These are phyloP conservation scores for Flaveria robusta DNA, from an alignment of 129 eudicot genomes.

Conservation along the genomic window DNA sequence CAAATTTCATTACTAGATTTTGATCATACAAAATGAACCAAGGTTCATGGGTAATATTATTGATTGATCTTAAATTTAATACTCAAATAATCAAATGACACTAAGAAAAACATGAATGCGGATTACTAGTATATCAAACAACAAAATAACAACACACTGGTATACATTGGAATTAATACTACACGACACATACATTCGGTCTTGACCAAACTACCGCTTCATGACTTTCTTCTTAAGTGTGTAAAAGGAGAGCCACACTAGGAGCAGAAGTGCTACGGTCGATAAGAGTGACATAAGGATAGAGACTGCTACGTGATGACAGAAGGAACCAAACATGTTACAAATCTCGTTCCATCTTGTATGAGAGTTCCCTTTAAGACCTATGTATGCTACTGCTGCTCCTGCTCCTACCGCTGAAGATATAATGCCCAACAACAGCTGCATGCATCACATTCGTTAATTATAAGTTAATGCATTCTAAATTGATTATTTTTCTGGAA, in stretches of 20 bases:
- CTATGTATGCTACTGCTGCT: slow-evolving; percentile 67
- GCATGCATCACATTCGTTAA: neutral
- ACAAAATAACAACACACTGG: too few relatives aligned
- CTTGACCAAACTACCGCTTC: neutral
- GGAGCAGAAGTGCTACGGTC: slow-evolving; percentile 51
- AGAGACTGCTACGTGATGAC: slow-evolving; percentile 52
- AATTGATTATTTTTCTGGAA: too few relatives aligned
- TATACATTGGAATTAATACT: too few relatives aligned
- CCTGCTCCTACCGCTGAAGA: slow-evolving; percentile 72
- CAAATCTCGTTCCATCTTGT: slow-evolving; percentile 58
- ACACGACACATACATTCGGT: too few relatives aligned
- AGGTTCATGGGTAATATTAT: too few relatives aligned
- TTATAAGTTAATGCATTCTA: too few relatives aligned
- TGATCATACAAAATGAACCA: too few relatives aligned
- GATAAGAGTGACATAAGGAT: slow-evolving; percentile 43
- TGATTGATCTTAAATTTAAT: too few relatives aligned
- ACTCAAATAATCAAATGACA: too few relatives aligned
- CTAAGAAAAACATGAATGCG: too few relatives aligned
- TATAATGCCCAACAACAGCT: slow-evolving; percentile 67
- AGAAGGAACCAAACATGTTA: slow-evolving; percentile 42
- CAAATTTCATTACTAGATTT: too few relatives aligned
- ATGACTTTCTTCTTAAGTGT: slow-evolving; percentile 50
- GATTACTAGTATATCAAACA: too few relatives aligned
- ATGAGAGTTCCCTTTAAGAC: slow-evolving; percentile 65
- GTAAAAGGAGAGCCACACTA: slow-evolving; percentile 49